phyloP scores from a whole-genome alignment of 768 basidiomycete species.

The Kwoniella europaea region DNA sequence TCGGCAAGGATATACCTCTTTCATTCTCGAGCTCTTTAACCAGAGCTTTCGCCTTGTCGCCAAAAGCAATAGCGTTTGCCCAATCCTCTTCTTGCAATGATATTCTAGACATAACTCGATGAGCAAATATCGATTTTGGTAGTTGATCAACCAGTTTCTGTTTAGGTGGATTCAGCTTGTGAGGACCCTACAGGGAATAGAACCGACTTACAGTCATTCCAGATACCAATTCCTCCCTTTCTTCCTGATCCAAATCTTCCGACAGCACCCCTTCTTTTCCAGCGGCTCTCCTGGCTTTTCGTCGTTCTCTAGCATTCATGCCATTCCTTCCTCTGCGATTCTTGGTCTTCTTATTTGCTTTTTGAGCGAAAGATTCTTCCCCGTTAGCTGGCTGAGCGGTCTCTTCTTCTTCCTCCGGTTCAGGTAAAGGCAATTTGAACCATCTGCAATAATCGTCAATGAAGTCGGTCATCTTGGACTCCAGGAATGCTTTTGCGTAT shows the following conservation, averaged over 20 bases:
- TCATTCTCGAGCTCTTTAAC: constrained; percentile 66
- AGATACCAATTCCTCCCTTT: constrained; percentile 68
- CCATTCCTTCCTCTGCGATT: constrained; percentile 23
- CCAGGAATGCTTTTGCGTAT: constrained; percentile 72
- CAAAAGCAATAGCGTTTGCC: constrained; percentile 70
- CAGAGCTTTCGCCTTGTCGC: constrained; percentile 72
- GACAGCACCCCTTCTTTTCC: constrained; percentile 43
- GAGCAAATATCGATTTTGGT: constrained; percentile 69
- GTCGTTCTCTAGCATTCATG: constrained; percentile 44
- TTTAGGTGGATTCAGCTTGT: not conserved
- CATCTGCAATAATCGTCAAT: constrained; percentile 74
- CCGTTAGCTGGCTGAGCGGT: not conserved
- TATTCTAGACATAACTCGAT: constrained; percentile 69
- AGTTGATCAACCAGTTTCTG: constrained; percentile 55
- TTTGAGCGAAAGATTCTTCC: constrained; percentile 4
- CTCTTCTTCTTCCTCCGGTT: constrained; percentile 61
- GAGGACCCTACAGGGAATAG: not conserved
- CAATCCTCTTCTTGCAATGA: constrained; percentile 76
- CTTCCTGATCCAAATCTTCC: constrained; percentile 56
- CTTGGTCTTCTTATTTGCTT: constrained; percentile 23
- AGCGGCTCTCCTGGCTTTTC: constrained; percentile 43
- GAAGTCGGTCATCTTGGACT: constrained; percentile 65
- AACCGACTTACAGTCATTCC: constrained; percentile 66
- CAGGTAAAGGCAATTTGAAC: constrained; percentile 61
- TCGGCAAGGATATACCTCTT: constrained; percentile 64